Percentiles rank a stretch among this genome's conserved stretches.
phyloP scores from a whole-genome alignment of 1,284 basidiomycete genomes.

The Ceratobasidium sp. region DNA sequence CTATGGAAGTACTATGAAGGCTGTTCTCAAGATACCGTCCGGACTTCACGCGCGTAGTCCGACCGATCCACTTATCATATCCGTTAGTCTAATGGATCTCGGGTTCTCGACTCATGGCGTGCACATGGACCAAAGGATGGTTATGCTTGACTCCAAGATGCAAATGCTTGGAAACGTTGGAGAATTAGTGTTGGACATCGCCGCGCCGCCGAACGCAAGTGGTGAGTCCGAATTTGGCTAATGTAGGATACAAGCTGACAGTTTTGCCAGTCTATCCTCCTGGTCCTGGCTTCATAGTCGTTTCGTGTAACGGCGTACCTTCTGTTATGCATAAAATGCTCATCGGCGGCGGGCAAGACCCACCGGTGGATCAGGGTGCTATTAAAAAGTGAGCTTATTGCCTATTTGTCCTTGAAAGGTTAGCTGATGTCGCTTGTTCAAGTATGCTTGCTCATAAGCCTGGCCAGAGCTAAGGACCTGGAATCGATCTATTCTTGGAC shows the following conservation, averaged over 20 bases:
- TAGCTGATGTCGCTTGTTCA: no score
- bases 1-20: conserved; percentile 58
- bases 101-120: conserved; percentile 84
- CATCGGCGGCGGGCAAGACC: conserved; percentile 61
- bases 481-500: no score
- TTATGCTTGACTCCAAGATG: background rate
- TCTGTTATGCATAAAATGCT: conserved; percentile 63
- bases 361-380: conserved; percentile 51
- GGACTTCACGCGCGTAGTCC: no score
- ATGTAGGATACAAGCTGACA: background rate
- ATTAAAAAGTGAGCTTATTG: conserved; percentile 51
- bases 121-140: conserved; percentile 61
- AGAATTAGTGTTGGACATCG: conserved; percentile 65
- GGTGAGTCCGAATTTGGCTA: background rate
- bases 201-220: conserved; percentile 66
- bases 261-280: conserved; percentile 54
- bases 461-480: no score
- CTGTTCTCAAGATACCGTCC: no score
- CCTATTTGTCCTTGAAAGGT: no score
- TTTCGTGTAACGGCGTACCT: conserved; percentile 65
- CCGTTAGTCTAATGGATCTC: conserved; percentile 69
- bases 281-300: conserved; percentile 62
- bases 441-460: no score
- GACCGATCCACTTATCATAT: no score
- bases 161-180: no score